A percentile compares a stretch with the other conserved stretches of the same genome.
Evolutionary conservation across 345 rosid genomes (phyloP).

Genomic region (Moricandia moricandioides): DNA sequence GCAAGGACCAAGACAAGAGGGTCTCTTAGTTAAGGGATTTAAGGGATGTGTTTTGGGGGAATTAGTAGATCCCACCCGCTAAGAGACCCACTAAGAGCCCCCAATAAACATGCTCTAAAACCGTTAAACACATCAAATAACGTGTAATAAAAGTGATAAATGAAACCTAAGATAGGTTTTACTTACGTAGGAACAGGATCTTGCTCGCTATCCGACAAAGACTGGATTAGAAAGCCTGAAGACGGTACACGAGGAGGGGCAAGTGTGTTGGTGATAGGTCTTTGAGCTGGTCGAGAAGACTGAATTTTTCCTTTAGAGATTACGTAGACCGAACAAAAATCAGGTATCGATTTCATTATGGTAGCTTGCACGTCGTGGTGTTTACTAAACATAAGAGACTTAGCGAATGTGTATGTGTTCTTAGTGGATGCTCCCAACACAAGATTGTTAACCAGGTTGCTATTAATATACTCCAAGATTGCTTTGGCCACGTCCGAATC

Average conservation of each 20-base stretch:
- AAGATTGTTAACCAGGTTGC: conserved; percentile 49
- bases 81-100: too few species aligned
- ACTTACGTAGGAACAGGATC: conserved; percentile 39
- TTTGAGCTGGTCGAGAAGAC: conserved; percentile 49
- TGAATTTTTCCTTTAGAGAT: conserved; percentile 66
- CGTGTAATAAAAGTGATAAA: neutral
- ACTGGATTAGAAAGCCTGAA: conserved; percentile 30
- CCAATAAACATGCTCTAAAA: too few species aligned
- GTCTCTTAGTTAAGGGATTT: too few species aligned
- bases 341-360: conserved; percentile 57
- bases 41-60: too few species aligned
- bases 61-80: too few species aligned
- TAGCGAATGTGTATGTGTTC: conserved; percentile 52
- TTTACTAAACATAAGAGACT: conserved; percentile 39
- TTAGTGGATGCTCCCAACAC: conserved; percentile 62
- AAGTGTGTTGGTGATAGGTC: conserved; percentile 44
- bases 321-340: conserved; percentile 73
- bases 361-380: conserved; percentile 48
- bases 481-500: conserved; percentile 55
- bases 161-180: neutral
- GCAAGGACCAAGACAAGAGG: too few species aligned
- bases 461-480: conserved; percentile 49
- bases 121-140: neutral
- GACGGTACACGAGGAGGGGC: conserved; percentile 52
- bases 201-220: conserved; percentile 27